These are phyloP conservation scores for Crithidia bombi DNA, from an alignment of 208 protist species.

Conservation along the genomic window DNA sequence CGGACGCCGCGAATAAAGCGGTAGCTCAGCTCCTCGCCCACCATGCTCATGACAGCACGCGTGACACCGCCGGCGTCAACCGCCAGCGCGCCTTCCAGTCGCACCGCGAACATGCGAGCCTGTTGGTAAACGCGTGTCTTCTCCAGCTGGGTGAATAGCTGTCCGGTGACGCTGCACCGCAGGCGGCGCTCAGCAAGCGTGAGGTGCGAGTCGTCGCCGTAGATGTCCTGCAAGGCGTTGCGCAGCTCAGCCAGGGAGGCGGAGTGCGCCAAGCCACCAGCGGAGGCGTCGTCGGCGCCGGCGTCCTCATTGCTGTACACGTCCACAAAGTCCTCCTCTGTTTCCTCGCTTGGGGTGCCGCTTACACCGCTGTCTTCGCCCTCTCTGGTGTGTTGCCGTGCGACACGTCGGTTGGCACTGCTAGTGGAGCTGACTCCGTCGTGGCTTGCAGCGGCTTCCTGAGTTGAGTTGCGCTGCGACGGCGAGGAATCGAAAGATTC, in stretches of 20 bases:
- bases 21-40: conserved; percentile 87
- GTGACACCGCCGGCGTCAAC: conserved; percentile 87
- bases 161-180: conserved; percentile 49
- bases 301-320: conserved; percentile 14
- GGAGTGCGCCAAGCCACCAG: not conserved
- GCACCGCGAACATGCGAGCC: conserved; percentile 81
- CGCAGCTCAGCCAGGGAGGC: conserved; percentile 4
- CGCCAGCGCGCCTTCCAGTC: conserved; percentile 59
- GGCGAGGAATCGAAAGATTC: not conserved
- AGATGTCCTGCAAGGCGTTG: conserved; percentile 13
- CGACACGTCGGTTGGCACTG: no score
- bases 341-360: not conserved
- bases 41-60: conserved; percentile 82
- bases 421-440: not conserved
- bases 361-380: not conserved
- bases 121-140: conserved; percentile 69
- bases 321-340: conserved; percentile 20
- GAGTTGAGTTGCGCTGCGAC: not conserved
- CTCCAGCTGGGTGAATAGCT: conserved; percentile 79
- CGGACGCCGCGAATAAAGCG: conserved; percentile 50
- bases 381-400: not conserved
- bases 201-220: conserved; percentile 5
- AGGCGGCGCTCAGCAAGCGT: conserved; percentile 13
- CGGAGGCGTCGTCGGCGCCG: not conserved
- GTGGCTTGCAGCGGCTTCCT: not conserved